Percentiles rank a stretch among this genome's conserved stretches.
These are phyloP conservation scores for Chlorella vulgaris DNA, from an alignment of 139 green algal species.

Conservation along the genomic window DNA sequence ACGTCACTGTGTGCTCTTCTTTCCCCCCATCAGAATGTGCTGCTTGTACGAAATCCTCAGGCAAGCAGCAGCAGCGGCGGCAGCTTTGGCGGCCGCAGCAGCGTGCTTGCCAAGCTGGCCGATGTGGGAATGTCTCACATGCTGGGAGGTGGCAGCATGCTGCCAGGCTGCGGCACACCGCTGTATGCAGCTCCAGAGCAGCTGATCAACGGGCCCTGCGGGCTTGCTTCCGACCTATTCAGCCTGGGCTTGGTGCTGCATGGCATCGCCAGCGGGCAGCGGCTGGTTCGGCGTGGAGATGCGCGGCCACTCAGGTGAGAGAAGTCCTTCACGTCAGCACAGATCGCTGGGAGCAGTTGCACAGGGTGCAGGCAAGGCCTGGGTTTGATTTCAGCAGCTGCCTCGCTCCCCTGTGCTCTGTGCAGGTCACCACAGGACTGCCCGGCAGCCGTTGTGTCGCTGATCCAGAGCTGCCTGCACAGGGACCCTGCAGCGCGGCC, in stretches of 20 bases:
- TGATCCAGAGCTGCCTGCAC: not conserved
- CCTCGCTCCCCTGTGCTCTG: not conserved
- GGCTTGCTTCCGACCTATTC: not conserved
- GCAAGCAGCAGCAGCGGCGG: not conserved
- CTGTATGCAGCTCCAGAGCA: slow-evolving; percentile 5
- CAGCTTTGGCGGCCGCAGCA: not conserved
- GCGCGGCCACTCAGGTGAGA: not conserved
- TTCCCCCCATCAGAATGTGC: not conserved
- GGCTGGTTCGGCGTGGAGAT: not conserved
- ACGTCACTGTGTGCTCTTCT: no score
- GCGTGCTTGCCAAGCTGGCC: not conserved
- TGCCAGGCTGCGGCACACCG: not conserved
- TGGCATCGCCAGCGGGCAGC: not conserved
- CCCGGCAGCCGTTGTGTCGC: not conserved
- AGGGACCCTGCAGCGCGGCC: not conserved
- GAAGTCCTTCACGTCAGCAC: no score
- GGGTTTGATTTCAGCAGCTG: not conserved
- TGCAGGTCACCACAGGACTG: not conserved
- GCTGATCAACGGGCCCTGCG: not conserved
- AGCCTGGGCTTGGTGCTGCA: not conserved
- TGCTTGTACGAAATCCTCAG: not conserved
- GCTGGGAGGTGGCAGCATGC: not conserved
- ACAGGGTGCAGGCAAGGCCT: not conserved
- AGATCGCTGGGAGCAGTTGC: not conserved
- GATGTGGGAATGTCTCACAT: not conserved